These are phyloP conservation scores for Amylostereum areolatum DNA, from an alignment of 1,284 basidiomycete species.

Conservation along the genomic window DNA sequence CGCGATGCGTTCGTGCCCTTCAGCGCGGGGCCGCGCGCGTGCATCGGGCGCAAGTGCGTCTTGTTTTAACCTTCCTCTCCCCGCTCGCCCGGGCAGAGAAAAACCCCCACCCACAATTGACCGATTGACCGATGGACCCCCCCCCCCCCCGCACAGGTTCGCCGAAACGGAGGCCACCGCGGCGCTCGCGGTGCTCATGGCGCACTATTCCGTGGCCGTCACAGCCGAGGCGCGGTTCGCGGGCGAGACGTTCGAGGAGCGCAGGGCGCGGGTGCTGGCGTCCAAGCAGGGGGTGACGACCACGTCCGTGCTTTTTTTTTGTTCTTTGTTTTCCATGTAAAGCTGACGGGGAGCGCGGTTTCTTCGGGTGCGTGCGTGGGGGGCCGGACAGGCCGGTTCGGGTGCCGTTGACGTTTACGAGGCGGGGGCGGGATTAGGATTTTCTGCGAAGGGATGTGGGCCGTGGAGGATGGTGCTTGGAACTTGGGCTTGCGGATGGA, in stretches of 20 bases:
- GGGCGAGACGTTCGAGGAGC: constrained; percentile 38
- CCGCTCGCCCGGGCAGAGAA: neutral
- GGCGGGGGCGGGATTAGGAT: too few relatives aligned
- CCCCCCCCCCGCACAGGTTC: constrained; percentile 12
- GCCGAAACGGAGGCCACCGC: constrained; percentile 30
- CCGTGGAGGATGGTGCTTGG: too few relatives aligned
- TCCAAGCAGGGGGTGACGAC: constrained; percentile 29
- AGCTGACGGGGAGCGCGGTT: constrained; percentile 11
- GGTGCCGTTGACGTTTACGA: constrained; percentile 16
- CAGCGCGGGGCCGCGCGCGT: constrained; percentile 42
- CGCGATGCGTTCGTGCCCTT: constrained; percentile 49
- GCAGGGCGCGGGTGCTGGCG: constrained; percentile 34
- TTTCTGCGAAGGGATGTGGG: too few relatives aligned
- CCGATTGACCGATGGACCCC: neutral
- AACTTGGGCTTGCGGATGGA: too few relatives aligned
- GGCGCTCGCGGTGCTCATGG: constrained; percentile 41
- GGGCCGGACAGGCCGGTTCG: constrained; percentile 15
- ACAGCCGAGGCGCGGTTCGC: constrained; percentile 46
- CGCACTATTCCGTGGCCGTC: constrained; percentile 40
- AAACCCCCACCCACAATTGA: neutral
- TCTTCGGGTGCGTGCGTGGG: too few relatives aligned
- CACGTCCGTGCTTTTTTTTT: constrained; percentile 32
- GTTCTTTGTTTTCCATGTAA: constrained; percentile 9
- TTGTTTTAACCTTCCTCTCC: neutral
- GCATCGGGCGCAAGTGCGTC: constrained; percentile 45